Base-by-base conservation (phyloP, 2,329 filamentous ascomycete genomes). In the Clonostachys rhizophaga region DNA sequence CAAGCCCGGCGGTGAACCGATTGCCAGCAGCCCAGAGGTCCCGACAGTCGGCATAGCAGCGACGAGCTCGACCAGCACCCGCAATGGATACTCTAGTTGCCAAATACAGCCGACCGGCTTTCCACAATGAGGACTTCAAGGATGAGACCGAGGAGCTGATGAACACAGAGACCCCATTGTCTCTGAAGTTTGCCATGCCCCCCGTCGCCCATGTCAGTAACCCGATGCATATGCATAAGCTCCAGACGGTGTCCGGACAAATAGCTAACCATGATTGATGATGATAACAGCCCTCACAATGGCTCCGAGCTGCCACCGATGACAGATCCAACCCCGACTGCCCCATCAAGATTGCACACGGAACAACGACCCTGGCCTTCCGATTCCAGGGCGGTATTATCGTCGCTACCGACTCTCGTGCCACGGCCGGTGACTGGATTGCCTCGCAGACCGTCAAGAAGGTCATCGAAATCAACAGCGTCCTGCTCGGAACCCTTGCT, bases 371-470 rank as follows among this genome's bases (percentile, higher is more conserved):
- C 45, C 84, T 99, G 52, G 92, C 91, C 53, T 99, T 99, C 81
- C 86, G 92, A 66, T 99, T 97, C 80, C 85, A 97, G 74, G 91
- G 91, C 61, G 94, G 94, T 65, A 97, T 99, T 72, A 95, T 99
- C 64, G 92, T 99, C 45, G 92, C 92, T 47, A 99, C 94, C 50
- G 94, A 99, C 74, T 99, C 94, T 50, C 85, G 94, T 73, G 94
- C 94, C 50, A 96, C 94, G 43, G 92, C 94, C 33, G 94, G 94
- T 62, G 95, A 94, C 81, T 99, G 94, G 94, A 99, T 99, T 71
- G 94, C 94, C 56, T 95, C 89, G 73, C 94, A 99, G 79, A 99
- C 94, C 46, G 94, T 99, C 65, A 99, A 99, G 84, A 99, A 99
- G 81, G 94, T 99, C 58, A 97, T 99, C 65, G 91, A 96, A 79